Base-by-base conservation (phyloP, 2,329 filamentous ascomycete genomes). In the Hypoxylon sp. region DNA sequence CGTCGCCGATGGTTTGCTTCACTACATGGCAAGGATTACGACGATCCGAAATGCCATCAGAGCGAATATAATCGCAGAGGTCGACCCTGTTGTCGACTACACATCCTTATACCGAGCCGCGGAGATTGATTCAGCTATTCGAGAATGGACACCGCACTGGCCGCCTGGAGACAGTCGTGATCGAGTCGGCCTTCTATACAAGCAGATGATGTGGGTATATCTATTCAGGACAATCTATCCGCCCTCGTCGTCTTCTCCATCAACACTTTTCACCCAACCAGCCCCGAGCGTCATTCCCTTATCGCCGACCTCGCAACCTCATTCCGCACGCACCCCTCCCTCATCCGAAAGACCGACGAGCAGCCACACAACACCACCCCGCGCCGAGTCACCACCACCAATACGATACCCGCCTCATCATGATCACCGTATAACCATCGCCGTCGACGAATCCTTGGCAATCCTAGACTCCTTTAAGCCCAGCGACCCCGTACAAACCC, bases 1-100 rank as follows among this genome's bases (percentile, higher is more conserved):
- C 15, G 87, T 96, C 17, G 84, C 88, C 29, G 91, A 96, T 63
- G 90, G 90, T 1, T 76, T 96, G 2, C 91, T 96, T 66, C 80
- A 82, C 23, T 86, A 89, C 65, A 85, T 96, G 20, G 87, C 87
- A 5, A 84, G 89, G 63, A 93, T 95, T 53, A 91, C 89, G 1
- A 81, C 82, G 8, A 81, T 96, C 26, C 82, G 91, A 30, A 88
- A 92, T 68, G 79, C 78, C 2, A 88, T 96, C 55, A 83, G 91
- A 4, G 75, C 77, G 21, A 85, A 90, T 41, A 86, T 91, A 61
- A 73, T 78, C 44, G 67, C 80, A 44, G 74, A 82, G 3, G 72
- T 82, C 2, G 85, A 90, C 41, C 89, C 88, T 0, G 78, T 82
- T 0, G 86, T 92, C 30, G 86, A 91, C 68, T 91, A 91, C 65